Percentiles rank a stretch among this genome's conserved stretches.
These are phyloP conservation scores for Euclidium syriacum DNA, from an alignment of 345 rosid genomes.

Conservation along the genomic window DNA sequence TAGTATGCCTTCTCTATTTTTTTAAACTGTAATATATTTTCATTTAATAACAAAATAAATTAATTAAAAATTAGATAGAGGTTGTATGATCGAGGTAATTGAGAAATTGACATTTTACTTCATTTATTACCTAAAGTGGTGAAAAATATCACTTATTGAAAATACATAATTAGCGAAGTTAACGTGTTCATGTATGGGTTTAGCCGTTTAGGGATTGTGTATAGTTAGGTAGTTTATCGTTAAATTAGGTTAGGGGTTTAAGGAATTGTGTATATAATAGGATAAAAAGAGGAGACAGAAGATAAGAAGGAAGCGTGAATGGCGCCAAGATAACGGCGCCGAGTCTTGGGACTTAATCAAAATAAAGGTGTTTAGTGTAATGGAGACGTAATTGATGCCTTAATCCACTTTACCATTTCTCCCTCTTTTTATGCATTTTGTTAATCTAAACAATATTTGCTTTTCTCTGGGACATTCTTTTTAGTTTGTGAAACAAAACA, in stretches of 20 bases:
- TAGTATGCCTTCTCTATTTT: neutral
- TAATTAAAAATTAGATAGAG: too few species aligned
- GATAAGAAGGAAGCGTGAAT: conserved; percentile 23
- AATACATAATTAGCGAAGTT: neutral
- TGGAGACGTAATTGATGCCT: conserved; percentile 26
- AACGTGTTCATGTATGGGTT: conserved; percentile 1
- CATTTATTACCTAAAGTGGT: neutral
- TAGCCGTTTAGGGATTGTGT: neutral
- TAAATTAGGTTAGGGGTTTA: conserved; percentile 17
- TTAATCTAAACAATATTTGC: neutral
- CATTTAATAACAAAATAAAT: neutral
- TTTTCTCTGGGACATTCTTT: neutral
- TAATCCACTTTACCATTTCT: conserved; percentile 1
- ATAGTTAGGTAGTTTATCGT: conserved; percentile 17
- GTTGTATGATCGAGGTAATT: too few species aligned
- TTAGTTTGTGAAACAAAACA: neutral
- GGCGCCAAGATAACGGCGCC: conserved; percentile 35
- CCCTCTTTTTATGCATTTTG: conserved; percentile 14
- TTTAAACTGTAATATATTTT: neutral
- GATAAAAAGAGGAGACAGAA: neutral
- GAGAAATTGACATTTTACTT: neutral
- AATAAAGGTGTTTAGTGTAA: conserved; percentile 12
- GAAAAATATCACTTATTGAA: neutral
- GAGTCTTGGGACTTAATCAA: conserved; percentile 26
- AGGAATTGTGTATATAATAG: neutral